Percentiles rank a stretch among this genome's conserved stretches.
Conservation (phyloP, 768 basidiomycete genomes). For the Naematelia aurantialba region DNA sequence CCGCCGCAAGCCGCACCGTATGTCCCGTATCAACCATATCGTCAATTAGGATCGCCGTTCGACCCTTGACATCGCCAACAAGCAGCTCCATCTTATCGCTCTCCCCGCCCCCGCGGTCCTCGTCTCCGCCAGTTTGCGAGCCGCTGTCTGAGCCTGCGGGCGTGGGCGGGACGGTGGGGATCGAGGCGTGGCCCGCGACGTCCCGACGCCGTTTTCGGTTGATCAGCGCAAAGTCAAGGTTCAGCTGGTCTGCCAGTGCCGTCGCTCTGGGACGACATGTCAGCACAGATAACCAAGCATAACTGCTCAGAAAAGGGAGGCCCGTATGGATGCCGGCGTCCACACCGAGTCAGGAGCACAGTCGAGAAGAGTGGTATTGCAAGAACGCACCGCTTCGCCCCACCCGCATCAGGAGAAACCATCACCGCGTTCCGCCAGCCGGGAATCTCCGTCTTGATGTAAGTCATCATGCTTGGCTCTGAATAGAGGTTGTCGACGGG, state of each 20-base stretch:
- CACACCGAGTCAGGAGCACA: neutral
- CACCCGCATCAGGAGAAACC: conserved; percentile 96
- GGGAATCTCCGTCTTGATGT: conserved; percentile 88
- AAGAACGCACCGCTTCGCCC: conserved; percentile 76
- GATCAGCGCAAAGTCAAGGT: conserved; percentile 96
- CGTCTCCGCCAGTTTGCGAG: conserved; percentile 18
- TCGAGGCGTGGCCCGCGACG: conserved; percentile 23
- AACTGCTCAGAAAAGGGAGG: neutral
- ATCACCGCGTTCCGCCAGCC: conserved; percentile 77
- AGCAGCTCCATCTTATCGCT: conserved; percentile 56
- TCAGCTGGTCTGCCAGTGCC: conserved; percentile 90
- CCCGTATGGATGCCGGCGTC: no score
- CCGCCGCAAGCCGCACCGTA: conserved; percentile 85
- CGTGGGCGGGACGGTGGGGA: conserved; percentile 40
- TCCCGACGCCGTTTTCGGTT: conserved; percentile 89
- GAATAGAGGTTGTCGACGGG: conserved; percentile 99
- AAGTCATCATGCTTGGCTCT: conserved; percentile 89
- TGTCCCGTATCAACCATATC: conserved; percentile 67
- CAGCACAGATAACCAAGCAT: neutral
- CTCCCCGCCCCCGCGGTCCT: conserved; percentile 31
- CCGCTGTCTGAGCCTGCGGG: conserved; percentile 37
- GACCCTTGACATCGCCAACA: conserved; percentile 83
- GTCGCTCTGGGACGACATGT: conserved; percentile 65
- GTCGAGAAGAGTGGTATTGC: neutral
- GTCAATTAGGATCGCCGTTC: conserved; percentile 82